Percentiles rank a stretch among this genome's conserved stretches.
These are phyloP conservation scores for Musa troglodytarum DNA, from an alignment of 176 grass and related monocot species.

Conservation along the genomic window DNA sequence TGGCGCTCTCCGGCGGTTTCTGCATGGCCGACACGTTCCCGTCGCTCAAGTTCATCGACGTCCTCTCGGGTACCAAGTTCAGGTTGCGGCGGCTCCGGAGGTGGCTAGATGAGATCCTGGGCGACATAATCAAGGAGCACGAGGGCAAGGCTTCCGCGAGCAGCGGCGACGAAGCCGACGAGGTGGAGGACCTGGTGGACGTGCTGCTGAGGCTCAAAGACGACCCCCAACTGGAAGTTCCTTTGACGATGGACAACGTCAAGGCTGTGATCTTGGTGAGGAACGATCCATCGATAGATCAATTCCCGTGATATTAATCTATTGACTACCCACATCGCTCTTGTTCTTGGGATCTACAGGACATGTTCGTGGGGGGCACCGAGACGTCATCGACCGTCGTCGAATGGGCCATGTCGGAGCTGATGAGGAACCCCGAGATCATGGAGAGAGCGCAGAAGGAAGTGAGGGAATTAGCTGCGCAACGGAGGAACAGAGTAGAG, in stretches of 20 bases:
- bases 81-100: too few relatives aligned
- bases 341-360: neutral
- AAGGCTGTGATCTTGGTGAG: neutral
- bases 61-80: too few relatives aligned
- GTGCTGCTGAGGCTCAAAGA: neutral
- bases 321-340: too few relatives aligned
- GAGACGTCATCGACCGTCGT: neutral
- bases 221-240: neutral
- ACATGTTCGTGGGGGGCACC: neutral
- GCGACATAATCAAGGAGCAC: too few relatives aligned
- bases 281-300: too few relatives aligned
- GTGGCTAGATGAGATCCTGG: too few relatives aligned
- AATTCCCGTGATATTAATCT: too few relatives aligned
- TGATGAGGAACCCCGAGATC: neutral
- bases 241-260: neutral
- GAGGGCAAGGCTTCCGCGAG: too few relatives aligned
- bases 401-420: neutral
- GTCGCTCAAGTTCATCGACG: too few relatives aligned
- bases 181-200: neutral
- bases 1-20: too few relatives aligned
- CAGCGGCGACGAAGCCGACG: too few relatives aligned
- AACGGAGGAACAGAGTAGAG: neutral
- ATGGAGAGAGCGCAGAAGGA: constrained; percentile 1
- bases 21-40: too few relatives aligned
- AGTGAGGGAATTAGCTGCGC: neutral